These are phyloP conservation scores for Clitocybe nebularis DNA, from an alignment of 1,284 basidiomycete species.

Conservation along the genomic window DNA sequence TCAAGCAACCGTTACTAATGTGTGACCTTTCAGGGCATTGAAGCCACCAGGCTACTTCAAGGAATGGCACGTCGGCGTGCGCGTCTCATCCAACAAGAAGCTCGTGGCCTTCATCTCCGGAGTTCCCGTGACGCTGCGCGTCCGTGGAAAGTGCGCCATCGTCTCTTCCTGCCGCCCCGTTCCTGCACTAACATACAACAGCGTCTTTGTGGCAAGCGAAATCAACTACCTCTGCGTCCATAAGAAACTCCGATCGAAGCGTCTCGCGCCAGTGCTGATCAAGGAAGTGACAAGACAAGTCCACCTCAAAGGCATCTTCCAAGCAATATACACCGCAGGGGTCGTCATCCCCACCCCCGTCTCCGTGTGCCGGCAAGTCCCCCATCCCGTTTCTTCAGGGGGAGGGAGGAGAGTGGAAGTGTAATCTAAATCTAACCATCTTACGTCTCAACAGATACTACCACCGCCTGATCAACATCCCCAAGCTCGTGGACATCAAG, in stretches of 20 bases:
- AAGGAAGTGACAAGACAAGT: slow-evolving; percentile 97
- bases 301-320: slow-evolving; percentile 88
- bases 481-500: slow-evolving; percentile 88
- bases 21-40: slow-evolving; percentile 72
- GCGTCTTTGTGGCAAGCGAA: slow-evolving; percentile 74
- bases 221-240: slow-evolving; percentile 99
- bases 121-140: slow-evolving; percentile 80
- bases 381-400: no score
- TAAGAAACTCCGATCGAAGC: slow-evolving; percentile 96
- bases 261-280: slow-evolving; percentile 94
- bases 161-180: neutral
- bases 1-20: neutral
- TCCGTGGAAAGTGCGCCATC: slow-evolving; percentile 69
- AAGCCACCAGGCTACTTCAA: slow-evolving; percentile 90
- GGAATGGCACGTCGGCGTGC: slow-evolving; percentile 96
- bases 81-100: slow-evolving; percentile 86
- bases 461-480: slow-evolving; percentile 90
- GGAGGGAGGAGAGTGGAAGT: no score
- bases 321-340: slow-evolving; percentile 96
- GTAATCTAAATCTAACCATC: no score
- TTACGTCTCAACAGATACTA: slow-evolving; percentile 74
- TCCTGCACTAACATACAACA: slow-evolving; percentile 27
- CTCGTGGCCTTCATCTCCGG: slow-evolving; percentile 99
- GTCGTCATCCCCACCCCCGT: slow-evolving; percentile 89
- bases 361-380: slow-evolving; percentile 67